phyloP scores from a whole-genome alignment of 2,329 filamentous ascomycete species.

The Sarocladium brachiariae region DNA sequence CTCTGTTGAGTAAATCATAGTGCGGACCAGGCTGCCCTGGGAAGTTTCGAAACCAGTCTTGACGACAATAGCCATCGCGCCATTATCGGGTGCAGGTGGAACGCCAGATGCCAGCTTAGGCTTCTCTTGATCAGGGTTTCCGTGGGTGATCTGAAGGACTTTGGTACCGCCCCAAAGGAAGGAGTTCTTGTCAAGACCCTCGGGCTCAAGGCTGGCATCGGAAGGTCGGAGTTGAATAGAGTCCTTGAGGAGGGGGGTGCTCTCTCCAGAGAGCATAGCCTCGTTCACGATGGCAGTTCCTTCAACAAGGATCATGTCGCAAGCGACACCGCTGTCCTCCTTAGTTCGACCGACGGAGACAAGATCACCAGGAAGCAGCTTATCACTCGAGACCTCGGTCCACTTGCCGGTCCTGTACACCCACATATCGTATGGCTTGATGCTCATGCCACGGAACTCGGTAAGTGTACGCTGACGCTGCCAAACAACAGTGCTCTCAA shows the following conservation, averaged over 20 bases:
- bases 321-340: conserved; percentile 93
- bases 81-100: conserved; percentile 80
- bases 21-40: conserved; percentile 92
- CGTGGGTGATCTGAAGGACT: conserved; percentile 90
- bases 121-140: conserved; percentile 67
- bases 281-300: conserved; percentile 97
- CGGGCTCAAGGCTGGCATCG: conserved; percentile 74
- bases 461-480: conserved; percentile 91
- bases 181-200: conserved; percentile 91
- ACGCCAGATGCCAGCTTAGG: conserved; percentile 70
- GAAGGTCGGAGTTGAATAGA: conserved; percentile 84
- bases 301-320: conserved; percentile 92
- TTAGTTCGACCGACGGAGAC: conserved; percentile 90
- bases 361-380: conserved; percentile 85
- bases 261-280: conserved; percentile 98
- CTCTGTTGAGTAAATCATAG: conserved; percentile 99
- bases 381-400: conserved; percentile 83
- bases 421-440: conserved; percentile 95
- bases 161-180: conserved; percentile 98
- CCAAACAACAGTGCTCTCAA: conserved; percentile 99
- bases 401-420: conserved; percentile 84
- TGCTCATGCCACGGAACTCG: conserved; percentile 98
- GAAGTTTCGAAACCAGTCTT: conserved; percentile 99
- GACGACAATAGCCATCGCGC: conserved; percentile 86
- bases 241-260: conserved; percentile 92